A percentile compares a stretch with the other conserved stretches of the same genome.
These are phyloP conservation scores for Pholiota conissans DNA, from an alignment of 768 basidiomycete genomes.

Conservation along the genomic window DNA sequence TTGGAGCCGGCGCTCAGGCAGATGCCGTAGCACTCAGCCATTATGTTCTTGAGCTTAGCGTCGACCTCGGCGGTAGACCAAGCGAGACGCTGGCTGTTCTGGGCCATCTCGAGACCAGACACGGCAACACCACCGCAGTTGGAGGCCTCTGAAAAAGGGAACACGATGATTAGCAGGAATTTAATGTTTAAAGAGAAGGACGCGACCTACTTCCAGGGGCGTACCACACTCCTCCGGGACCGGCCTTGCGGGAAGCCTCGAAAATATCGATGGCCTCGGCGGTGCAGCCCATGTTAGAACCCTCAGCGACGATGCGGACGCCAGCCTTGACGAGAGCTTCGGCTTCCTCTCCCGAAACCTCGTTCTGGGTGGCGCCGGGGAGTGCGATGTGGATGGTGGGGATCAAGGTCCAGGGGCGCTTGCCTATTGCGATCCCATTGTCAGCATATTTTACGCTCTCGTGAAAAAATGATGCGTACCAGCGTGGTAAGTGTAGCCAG, in stretches of 20 bases:
- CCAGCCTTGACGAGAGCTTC: constrained; percentile 69
- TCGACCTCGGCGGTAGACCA: constrained; percentile 70
- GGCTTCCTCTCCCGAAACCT: constrained; percentile 68
- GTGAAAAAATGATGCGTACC: constrained; percentile 23
- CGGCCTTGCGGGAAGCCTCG: constrained; percentile 57
- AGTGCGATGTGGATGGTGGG: constrained; percentile 64
- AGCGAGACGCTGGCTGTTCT: constrained; percentile 67
- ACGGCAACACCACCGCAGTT: constrained; percentile 79
- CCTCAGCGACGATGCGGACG: constrained; percentile 70
- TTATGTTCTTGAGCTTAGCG: constrained; percentile 66
- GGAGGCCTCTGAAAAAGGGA: constrained; percentile 38
- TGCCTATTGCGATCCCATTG: constrained; percentile 29
- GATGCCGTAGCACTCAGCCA: constrained; percentile 62
- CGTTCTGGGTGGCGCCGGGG: constrained; percentile 74
- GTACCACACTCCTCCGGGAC: constrained; percentile 59
- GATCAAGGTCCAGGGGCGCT: constrained; percentile 69
- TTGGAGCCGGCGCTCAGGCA: constrained; percentile 58
- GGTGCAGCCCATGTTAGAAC: constrained; percentile 79
- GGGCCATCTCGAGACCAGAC: constrained; percentile 78
- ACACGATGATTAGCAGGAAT: constrained; percentile 3
- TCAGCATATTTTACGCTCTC: neutral
- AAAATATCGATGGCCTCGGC: constrained; percentile 72
- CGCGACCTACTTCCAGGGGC: constrained; percentile 64
- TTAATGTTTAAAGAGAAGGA: neutral
- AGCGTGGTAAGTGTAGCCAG: constrained; percentile 50